Evolutionary conservation across 352 stramenopile genomes (phyloP), one percentile per base, ranked within the genome.

Genomic region (Phytophthora idaei): DNA sequence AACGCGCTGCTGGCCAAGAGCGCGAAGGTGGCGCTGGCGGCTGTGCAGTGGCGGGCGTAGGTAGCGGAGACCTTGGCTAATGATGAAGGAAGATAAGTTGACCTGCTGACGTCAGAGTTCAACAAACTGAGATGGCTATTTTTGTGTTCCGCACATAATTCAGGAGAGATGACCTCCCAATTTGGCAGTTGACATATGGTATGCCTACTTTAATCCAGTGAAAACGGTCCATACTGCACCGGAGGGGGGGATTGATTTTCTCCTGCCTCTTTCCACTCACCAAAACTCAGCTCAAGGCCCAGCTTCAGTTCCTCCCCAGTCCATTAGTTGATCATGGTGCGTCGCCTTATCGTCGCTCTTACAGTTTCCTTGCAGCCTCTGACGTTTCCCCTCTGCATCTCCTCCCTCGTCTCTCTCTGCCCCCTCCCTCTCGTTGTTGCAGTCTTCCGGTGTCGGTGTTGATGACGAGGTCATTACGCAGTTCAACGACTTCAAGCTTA

Each of bases 401-500:
- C 37, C 29, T n/a, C 10, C 34, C 17, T 29, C 31, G 45, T 58
- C 47, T 25, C 34, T 32, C 21, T 42, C 28, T 56, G 44, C 47
- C 12, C 50, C 25, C 12, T 51, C 17, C 21, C 25, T n/a, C 5
- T 37, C 8, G 25, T 2, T 25, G 28, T 41, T 27, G 39, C 21
- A 99, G 96, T 92, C 93, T 44, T 98, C 94, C 61, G 94, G 94
- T 80, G 95, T 99, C 58, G 80, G 81, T 87, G 92, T 98, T 64
- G 75, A 91, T 77, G 93, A 98, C 69, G 91, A 97, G 48, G 93
- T 98, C 58, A 84, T 95, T 63, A 90, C 75, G 56, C 87, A 97
- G 76, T 98, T 99, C 80, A 92, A 97, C 64, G 85, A 95, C 67
- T 99, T 99, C 78, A 99, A 99, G 83, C 84, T 99, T 25, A 93